Percentiles rank a stretch among this genome's conserved stretches.
These are phyloP conservation scores for Globisporangium okanoganense DNA, from an alignment of 352 stramenopile species.

Conservation along the genomic window DNA sequence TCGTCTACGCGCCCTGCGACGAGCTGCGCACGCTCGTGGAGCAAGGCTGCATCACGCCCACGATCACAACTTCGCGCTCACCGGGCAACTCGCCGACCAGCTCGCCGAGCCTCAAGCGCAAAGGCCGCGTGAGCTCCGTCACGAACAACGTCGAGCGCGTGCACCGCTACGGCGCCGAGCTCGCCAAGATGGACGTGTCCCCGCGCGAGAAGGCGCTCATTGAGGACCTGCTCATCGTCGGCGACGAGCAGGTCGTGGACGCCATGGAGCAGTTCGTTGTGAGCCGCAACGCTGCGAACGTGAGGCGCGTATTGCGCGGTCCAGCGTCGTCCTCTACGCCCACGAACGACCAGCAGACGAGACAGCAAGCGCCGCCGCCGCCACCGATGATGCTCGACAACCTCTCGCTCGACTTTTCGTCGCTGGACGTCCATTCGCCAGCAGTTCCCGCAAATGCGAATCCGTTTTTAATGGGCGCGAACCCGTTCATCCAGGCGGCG, in stretches of 20 bases:
- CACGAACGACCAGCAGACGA: neutral
- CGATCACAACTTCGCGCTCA: conserved; percentile 20
- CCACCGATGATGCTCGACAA: conserved; percentile 34
- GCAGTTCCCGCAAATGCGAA: conserved; percentile 24
- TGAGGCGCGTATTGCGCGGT: conserved; percentile 48
- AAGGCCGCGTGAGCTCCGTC: conserved; percentile 62
- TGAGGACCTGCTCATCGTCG: conserved; percentile 65
- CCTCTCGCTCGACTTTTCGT: conserved; percentile 52
- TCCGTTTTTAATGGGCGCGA: conserved; percentile 41
- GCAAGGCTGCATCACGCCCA: conserved; percentile 65
- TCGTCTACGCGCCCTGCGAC: conserved; percentile 71
- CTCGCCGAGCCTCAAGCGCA: conserved; percentile 70
- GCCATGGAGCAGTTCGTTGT: conserved; percentile 76
- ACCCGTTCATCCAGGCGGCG: conserved; percentile 38
- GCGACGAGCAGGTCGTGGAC: conserved; percentile 71
- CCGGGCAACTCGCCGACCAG: conserved; percentile 23
- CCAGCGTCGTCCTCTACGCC: conserved; percentile 14
- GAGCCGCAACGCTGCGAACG: conserved; percentile 42
- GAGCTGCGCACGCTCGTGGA: conserved; percentile 69
- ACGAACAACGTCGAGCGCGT: conserved; percentile 65
- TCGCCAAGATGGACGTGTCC: conserved; percentile 71
- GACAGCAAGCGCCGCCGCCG: neutral
- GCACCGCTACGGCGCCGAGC: conserved; percentile 57
- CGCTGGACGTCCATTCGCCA: conserved; percentile 44
- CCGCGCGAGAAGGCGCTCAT: conserved; percentile 55